Conservation (phyloP, 257 asterid genomes). For the Gardenia jasminoides region DNA sequence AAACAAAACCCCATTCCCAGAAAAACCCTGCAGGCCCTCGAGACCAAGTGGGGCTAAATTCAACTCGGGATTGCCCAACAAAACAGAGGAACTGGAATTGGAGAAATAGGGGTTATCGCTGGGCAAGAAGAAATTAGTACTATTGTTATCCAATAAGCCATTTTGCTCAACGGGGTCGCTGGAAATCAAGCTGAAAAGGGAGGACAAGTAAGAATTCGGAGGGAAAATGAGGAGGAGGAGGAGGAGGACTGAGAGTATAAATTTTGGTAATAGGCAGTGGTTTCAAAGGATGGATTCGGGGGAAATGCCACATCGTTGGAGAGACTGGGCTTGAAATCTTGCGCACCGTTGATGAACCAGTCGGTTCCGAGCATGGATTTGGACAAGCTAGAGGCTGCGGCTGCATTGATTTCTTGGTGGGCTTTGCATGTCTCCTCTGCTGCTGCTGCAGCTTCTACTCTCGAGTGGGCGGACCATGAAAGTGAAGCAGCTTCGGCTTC, state of each 20-base stretch:
- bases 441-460: neutral
- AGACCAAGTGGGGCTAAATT: neutral
- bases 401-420: neutral
- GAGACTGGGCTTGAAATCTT: neutral
- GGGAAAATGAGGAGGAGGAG: neutral
- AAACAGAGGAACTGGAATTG: neutral
- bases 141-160: neutral
- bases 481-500: neutral
- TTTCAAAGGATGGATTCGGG: neutral
- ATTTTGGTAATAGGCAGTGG: neutral
- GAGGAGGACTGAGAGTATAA: neutral
- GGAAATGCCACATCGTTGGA: neutral
- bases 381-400: neutral
- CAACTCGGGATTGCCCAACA: conserved; percentile 28
- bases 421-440: neutral
- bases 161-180: neutral
- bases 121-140: neutral
- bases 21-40: conserved; percentile 19
- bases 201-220: neutral
- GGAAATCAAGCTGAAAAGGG: neutral
- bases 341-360: neutral
- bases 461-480: neutral
- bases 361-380: neutral
- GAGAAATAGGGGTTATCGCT: neutral
- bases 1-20: conserved; percentile 32